Conservation (phyloP, 768 basidiomycete species). For the Mycena epipterygia region DNA sequence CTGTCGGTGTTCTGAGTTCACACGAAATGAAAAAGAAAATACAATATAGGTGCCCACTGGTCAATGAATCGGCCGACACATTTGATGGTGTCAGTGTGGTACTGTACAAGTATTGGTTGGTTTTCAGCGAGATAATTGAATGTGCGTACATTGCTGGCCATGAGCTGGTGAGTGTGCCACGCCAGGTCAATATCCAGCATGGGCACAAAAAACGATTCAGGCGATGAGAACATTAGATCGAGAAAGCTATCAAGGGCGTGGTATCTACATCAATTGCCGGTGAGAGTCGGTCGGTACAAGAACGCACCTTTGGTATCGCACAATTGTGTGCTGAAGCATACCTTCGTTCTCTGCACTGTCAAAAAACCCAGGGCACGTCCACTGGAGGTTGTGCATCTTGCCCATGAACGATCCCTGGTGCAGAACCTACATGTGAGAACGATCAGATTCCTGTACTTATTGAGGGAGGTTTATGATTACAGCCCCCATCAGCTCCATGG, state of each 20-base stretch:
- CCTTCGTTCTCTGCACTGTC: constrained; percentile 49
- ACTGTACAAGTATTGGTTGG: constrained; percentile 42
- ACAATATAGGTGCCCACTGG: constrained; percentile 57
- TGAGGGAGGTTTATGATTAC: too few species aligned
- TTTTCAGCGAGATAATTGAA: background rate
- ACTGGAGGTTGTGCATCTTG: constrained; percentile 66
- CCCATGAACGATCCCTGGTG: constrained; percentile 69
- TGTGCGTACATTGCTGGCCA: constrained; percentile 47
- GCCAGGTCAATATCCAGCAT: constrained; percentile 81
- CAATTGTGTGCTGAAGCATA: constrained; percentile 62
- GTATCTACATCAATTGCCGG: background rate
- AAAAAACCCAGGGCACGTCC: constrained; percentile 63
- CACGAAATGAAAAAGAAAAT: too few species aligned
- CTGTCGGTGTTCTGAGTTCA: constrained; percentile 44
- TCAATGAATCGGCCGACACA: constrained; percentile 64
- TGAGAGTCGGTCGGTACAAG: background rate
- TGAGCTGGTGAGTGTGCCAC: constrained; percentile 83
- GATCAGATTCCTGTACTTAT: too few species aligned
- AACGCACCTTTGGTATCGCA: constrained; percentile 70
- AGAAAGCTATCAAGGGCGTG: constrained; percentile 57
- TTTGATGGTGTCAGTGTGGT: constrained; percentile 57
- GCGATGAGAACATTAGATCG: constrained; percentile 63
- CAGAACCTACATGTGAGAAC: too few species aligned
- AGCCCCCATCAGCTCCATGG: constrained; percentile 69
- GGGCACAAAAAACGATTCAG: constrained; percentile 63